Conservation (phyloP, 495 filamentous ascomycete genomes). For the Melanomma pulvis-pyrius region DNA sequence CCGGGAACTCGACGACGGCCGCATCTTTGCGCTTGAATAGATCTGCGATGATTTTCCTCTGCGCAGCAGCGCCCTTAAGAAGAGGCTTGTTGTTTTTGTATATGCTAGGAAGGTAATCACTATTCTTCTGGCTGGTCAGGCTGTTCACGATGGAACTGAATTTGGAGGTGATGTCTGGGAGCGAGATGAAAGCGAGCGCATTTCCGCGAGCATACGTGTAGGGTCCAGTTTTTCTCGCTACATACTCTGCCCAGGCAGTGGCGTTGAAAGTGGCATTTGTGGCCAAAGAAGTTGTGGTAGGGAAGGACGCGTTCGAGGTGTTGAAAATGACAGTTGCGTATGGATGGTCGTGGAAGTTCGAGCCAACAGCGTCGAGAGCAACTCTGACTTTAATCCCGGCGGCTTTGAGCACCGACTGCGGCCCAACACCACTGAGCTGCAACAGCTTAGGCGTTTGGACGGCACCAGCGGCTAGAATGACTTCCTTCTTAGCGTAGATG, state of each 20-base stretch:
- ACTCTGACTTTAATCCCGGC: conserved; percentile 10
- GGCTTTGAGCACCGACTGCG: conserved; percentile 11
- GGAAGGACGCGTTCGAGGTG: not conserved
- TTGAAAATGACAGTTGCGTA: not conserved
- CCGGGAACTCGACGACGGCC: too few species aligned
- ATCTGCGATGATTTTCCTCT: not conserved
- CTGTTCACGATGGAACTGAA: not conserved
- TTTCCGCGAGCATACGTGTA: not conserved
- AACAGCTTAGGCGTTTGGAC: conserved; percentile 21
- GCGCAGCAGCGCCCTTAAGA: not conserved
- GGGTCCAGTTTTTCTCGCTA: not conserved
- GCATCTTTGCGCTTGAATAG: not conserved
- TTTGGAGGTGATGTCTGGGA: not conserved
- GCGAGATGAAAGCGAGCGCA: not conserved
- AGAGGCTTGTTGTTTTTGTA: too few species aligned
- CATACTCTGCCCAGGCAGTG: not conserved
- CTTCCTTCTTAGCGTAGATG: conserved; percentile 58
- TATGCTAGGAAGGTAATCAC: not conserved
- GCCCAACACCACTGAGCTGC: conserved; percentile 20
- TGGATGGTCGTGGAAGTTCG: conserved; percentile 27
- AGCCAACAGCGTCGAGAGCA: conserved; percentile 20
- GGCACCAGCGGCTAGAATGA: conserved; percentile 42
- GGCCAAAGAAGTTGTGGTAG: not conserved
- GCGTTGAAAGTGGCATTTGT: not conserved
- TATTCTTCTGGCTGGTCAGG: not conserved